Evolutionary conservation across 441 rosid species (phyloP), one percentile per base, ranked within the genome.

Genomic region (Gossypium schwendimanii): DNA sequence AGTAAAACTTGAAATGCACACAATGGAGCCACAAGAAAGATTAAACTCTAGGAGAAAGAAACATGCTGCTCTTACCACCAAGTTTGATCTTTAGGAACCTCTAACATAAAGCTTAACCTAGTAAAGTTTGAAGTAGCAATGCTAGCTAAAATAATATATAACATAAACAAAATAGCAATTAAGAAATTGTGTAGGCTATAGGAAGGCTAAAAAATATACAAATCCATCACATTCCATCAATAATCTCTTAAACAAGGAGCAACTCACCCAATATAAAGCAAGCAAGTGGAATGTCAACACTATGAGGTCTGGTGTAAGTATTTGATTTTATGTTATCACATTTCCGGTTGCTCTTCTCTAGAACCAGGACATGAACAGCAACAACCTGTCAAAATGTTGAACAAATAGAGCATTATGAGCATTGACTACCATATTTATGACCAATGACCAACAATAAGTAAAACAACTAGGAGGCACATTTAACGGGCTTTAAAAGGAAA

Each of bases 251-350:
- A 53, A 44, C 54, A 70, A 52, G 9, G 11, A 28, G 69, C 45
- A 82, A 76, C 87, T 87, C 82, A 91, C 99, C 98, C 73, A 94
- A 70, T 71, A 87, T 79, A 84, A 94, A 87, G 67, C 92, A 87
- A 58, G 88, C 93, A 69, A 94, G 82, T 54, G 96, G 92, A 80
- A 94, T 88, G 74, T 87, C 82, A 66, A 92, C 73, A 79, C 28
- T 80, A 57, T 75, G 72, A 71, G 77, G 36, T 68, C 12, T 69
- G 33, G 76, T 72, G 58, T 73, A 61, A 70, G 68, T 76, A 65
- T 79, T 75, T 14, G 83, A 76, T 39, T 17, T 70, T 50, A 76
- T 50, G 61, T 59, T 50, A 69, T 75, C 63, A 79, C 63, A 70
- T 59, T 78, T 71, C 36, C 31, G 62, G 49, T 67, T 76, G 41